These are phyloP conservation scores for Chlamydomonas sp. DNA, from an alignment of 139 green algal genomes.

Conservation along the genomic window DNA sequence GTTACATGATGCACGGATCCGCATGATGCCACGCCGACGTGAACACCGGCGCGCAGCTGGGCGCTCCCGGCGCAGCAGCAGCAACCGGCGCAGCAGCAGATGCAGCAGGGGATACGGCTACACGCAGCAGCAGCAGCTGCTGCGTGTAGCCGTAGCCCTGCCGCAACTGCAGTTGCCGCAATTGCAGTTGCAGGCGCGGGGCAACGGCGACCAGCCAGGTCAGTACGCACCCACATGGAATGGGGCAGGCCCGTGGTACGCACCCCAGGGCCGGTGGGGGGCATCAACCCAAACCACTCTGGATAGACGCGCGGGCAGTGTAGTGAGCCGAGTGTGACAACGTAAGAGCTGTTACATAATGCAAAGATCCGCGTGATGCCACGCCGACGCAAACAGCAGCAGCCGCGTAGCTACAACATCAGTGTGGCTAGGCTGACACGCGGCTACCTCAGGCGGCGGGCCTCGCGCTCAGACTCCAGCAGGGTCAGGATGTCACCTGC, in stretches of 20 bases:
- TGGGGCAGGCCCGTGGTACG: too few relatives aligned
- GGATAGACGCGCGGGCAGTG: too few relatives aligned
- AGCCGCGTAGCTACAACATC: not conserved
- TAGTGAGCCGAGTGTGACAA: too few relatives aligned
- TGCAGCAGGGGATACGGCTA: too few relatives aligned
- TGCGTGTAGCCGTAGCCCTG: not conserved
- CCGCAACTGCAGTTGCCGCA: not conserved
- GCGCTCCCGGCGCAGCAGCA: too few relatives aligned
- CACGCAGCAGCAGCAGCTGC: too few relatives aligned
- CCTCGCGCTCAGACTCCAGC: conserved; percentile 98
- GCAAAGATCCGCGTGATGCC: not conserved
- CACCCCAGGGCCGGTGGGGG: too few relatives aligned
- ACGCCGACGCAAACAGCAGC: not conserved
- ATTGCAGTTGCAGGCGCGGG: not conserved
- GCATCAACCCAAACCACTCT: too few relatives aligned
- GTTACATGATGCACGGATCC: not conserved
- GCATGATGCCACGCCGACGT: not conserved
- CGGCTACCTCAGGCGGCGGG: conserved; percentile 80
- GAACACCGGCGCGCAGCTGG: too few relatives aligned
- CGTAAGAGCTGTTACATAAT: not conserved
- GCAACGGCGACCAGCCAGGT: too few relatives aligned
- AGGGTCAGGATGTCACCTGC: conserved; percentile 95
- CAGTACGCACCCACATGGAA: too few relatives aligned
- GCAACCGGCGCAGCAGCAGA: not conserved
- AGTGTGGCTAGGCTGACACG: not conserved